phyloP scores from a whole-genome alignment of 176 grass and related monocot genomes.

The Tuctoria greenei region DNA sequence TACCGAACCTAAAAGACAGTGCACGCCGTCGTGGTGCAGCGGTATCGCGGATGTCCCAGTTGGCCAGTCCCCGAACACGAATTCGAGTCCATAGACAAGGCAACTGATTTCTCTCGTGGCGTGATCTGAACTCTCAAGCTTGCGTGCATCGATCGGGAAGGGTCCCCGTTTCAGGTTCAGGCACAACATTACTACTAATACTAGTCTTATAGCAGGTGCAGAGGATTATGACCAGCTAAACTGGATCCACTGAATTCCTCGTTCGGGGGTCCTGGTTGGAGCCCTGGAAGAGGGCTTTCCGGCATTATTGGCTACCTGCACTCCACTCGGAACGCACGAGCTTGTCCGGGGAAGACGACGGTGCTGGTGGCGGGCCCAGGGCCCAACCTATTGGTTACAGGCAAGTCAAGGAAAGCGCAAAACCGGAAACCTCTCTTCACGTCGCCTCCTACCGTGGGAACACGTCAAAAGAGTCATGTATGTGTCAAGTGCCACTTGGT shows the following conservation, averaged over 20 bases:
- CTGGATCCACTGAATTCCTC: constrained; percentile 6
- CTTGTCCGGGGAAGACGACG: constrained; percentile 7
- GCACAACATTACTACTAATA: not conserved
- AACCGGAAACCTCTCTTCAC: not conserved
- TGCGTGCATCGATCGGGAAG: not conserved
- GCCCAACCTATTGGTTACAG: constrained; percentile 5
- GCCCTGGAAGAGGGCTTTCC: not conserved
- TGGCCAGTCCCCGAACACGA: too few relatives aligned
- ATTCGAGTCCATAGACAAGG: too few relatives aligned
- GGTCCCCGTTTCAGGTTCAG: not conserved
- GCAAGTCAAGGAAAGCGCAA: not conserved
- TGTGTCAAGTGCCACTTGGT: not conserved
- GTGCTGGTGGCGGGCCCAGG: constrained; percentile 10
- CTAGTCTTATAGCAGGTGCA: not conserved
- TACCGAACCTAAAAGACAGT: too few relatives aligned
- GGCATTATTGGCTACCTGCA: constrained; percentile 11
- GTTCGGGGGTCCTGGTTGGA: constrained; percentile 11
- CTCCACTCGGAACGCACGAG: constrained; percentile 4
- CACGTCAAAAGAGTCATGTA: not conserved
- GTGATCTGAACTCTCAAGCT: not conserved
- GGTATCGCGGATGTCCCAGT: too few relatives aligned
- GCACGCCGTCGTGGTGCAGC: too few relatives aligned
- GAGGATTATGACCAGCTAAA: too few relatives aligned
- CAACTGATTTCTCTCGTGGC: too few relatives aligned
- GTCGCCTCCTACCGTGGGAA: constrained; percentile 18